These are phyloP conservation scores for Triglochin maritima DNA, from an alignment of 106 monocot genomes.

Conservation along the genomic window DNA sequence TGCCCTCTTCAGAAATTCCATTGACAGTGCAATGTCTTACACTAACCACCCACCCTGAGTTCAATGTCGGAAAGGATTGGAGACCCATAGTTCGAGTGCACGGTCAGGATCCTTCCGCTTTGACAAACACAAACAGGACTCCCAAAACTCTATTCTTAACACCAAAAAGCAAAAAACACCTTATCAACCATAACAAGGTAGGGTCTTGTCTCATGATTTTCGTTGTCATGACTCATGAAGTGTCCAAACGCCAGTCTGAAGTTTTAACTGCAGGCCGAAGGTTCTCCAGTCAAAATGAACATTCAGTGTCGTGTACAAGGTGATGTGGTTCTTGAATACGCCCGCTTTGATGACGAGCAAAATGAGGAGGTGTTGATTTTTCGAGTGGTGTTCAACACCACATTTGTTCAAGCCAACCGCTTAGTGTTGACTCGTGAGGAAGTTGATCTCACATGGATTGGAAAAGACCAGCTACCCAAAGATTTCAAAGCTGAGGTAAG, in stretches of 20 bases:
- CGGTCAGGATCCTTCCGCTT: slow-evolving; percentile 47
- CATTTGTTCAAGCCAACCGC: slow-evolving; percentile 49
- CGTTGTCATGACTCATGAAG: not conserved
- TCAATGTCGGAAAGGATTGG: slow-evolving; percentile 43
- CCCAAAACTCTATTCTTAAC: slow-evolving; percentile 48
- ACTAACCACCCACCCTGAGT: slow-evolving; percentile 45
- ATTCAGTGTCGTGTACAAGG: slow-evolving; percentile 73
- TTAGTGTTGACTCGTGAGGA: slow-evolving; percentile 57
- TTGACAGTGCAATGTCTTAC: slow-evolving; percentile 49
- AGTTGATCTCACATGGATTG: slow-evolving; percentile 56
- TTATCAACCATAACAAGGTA: slow-evolving; percentile 48
- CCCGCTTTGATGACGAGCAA: slow-evolving; percentile 37
- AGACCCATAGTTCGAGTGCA: slow-evolving; percentile 65
- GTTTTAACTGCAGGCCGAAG: slow-evolving; percentile 38
- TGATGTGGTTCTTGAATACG: slow-evolving; percentile 86
- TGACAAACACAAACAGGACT: slow-evolving; percentile 25
- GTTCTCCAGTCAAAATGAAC: slow-evolving; percentile 44
- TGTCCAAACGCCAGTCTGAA: not conserved
- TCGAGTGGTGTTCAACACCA: slow-evolving; percentile 83
- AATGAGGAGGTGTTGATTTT: slow-evolving; percentile 54
- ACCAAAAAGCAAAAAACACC: slow-evolving; percentile 42
- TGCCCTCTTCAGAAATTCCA: slow-evolving; percentile 23
- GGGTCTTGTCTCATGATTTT: not conserved
- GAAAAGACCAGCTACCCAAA: slow-evolving; percentile 38
- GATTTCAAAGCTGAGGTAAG: slow-evolving; percentile 94